phyloP scores from a whole-genome alignment of 768 basidiomycete genomes.

The Lactifluus rugatus region DNA sequence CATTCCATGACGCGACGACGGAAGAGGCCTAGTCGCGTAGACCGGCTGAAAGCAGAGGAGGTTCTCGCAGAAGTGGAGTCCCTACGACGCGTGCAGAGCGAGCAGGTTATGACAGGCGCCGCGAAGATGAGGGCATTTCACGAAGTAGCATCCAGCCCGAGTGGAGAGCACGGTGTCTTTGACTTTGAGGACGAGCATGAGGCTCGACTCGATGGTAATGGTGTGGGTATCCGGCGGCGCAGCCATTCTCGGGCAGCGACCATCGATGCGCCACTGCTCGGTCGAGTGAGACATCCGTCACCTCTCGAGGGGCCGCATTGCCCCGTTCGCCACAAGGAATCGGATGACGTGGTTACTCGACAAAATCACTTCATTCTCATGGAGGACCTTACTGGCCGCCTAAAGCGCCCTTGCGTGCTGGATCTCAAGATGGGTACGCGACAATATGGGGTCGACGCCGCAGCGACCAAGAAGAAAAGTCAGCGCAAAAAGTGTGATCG shows the following conservation, averaged over 20 bases:
- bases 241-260: slow-evolving; percentile 33
- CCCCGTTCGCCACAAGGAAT: slow-evolving; percentile 29
- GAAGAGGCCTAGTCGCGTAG: slow-evolving; percentile 35
- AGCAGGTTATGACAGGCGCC: slow-evolving; percentile 37
- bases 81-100: slow-evolving; percentile 60
- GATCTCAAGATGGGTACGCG: slow-evolving; percentile 99
- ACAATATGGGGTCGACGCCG: slow-evolving; percentile 96
- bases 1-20: slow-evolving; percentile 24
- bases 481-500: slow-evolving; percentile 97
- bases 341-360: slow-evolving; percentile 50
- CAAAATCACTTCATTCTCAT: slow-evolving; percentile 98
- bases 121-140: slow-evolving; percentile 20
- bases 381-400: slow-evolving; percentile 92
- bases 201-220: slow-evolving; percentile 9
- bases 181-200: slow-evolving; percentile 20
- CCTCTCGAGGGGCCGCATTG: slow-evolving; percentile 14
- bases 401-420: slow-evolving; percentile 89
- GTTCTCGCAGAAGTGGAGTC: slow-evolving; percentile 28
- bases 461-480: slow-evolving; percentile 87
- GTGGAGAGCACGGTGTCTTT: slow-evolving; percentile 9
- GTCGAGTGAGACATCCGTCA: slow-evolving; percentile 6
- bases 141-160: slow-evolving; percentile 4
- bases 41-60: slow-evolving; percentile 34
- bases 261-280: slow-evolving; percentile 10
- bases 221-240: slow-evolving; percentile 28